Evolutionary conservation across 2,329 filamentous ascomycete species (phyloP).

Genomic region (Dissoconium aciculare): DNA sequence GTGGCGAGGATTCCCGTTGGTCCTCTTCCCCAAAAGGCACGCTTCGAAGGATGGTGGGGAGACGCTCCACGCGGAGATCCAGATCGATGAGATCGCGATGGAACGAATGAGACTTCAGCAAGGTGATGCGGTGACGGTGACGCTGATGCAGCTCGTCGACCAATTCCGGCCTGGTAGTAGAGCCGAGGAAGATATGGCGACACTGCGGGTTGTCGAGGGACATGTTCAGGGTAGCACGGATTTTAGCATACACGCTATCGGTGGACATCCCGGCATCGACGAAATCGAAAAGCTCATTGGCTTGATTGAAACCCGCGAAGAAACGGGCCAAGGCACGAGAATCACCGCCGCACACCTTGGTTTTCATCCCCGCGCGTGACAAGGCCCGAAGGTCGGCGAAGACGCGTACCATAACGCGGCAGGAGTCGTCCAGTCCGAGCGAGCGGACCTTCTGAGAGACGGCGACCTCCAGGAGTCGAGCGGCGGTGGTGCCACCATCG

Average conservation of each 20-base stretch:
- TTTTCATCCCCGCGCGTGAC: slow-evolving; percentile 32
- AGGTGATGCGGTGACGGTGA: slow-evolving; percentile 37
- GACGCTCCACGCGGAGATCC: slow-evolving; percentile 36
- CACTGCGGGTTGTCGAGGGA: slow-evolving; percentile 46
- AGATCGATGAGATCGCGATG: slow-evolving; percentile 40
- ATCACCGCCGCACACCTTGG: slow-evolving; percentile 38
- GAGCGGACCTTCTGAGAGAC: slow-evolving; percentile 33
- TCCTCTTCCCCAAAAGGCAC: slow-evolving; percentile 20
- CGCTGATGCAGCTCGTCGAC: slow-evolving; percentile 38
- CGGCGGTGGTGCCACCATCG: slow-evolving; percentile 41
- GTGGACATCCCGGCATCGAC: slow-evolving; percentile 47
- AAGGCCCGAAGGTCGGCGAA: slow-evolving; percentile 34
- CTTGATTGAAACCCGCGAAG: slow-evolving; percentile 39
- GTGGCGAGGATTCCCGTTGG: background rate
- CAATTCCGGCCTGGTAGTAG: slow-evolving; percentile 47
- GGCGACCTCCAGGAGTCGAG: slow-evolving; percentile 38
- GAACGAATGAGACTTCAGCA: slow-evolving; percentile 38
- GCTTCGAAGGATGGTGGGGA: slow-evolving; percentile 40
- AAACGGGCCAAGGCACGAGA: slow-evolving; percentile 43
- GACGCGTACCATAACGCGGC: slow-evolving; percentile 35
- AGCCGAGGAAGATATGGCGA: slow-evolving; percentile 49
- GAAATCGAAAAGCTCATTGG: slow-evolving; percentile 45
- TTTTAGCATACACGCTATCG: slow-evolving; percentile 45
- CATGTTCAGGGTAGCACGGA: slow-evolving; percentile 37
- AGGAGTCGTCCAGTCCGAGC: slow-evolving; percentile 36